Percentiles rank a stretch among this genome's conserved stretches.
Evolutionary conservation across 371 early-diverging fungal species (phyloP).

Genomic region (Dichotomocladium elegans): DNA sequence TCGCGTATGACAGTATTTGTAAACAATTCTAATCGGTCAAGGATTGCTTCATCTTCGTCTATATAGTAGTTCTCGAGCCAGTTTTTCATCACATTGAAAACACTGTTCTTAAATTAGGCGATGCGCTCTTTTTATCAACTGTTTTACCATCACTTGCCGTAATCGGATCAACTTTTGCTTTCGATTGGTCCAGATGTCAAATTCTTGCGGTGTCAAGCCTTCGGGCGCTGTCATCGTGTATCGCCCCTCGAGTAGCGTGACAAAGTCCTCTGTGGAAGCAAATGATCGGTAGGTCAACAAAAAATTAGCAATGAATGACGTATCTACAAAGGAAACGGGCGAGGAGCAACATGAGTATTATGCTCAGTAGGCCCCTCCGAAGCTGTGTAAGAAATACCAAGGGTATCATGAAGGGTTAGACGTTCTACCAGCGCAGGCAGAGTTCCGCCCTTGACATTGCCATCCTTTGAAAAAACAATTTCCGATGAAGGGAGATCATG

Average conservation of each 20-base stretch:
- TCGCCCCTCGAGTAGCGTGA: conserved; percentile 66
- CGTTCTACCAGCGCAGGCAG: conserved; percentile 82
- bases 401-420: conserved; percentile 78
- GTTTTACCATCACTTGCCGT: conserved; percentile 40
- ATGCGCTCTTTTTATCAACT: neutral
- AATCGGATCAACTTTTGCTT: conserved; percentile 84
- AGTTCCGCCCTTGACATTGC: conserved; percentile 83
- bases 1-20: conserved; percentile 73
- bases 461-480: conserved; percentile 77
- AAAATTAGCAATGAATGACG: conserved; percentile 77
- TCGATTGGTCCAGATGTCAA: conserved; percentile 77
- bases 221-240: conserved; percentile 72
- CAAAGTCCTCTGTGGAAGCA: conserved; percentile 70
- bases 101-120: conserved; percentile 24
- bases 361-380: too few relatives aligned
- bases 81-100: conserved; percentile 83
- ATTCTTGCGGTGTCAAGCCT: conserved; percentile 63
- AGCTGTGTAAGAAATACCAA: too few relatives aligned
- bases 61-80: conserved; percentile 89
- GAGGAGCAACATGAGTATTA: too few relatives aligned
- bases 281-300: conserved; percentile 89
- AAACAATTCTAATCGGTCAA: conserved; percentile 76
- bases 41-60: conserved; percentile 63
- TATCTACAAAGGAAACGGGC: conserved; percentile 41
- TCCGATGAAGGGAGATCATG: conserved; percentile 75